Percentiles rank a stretch among this genome's conserved stretches.
Conservation (phyloP, 305 asterid species). For the Stenogyne calaminthoides region DNA sequence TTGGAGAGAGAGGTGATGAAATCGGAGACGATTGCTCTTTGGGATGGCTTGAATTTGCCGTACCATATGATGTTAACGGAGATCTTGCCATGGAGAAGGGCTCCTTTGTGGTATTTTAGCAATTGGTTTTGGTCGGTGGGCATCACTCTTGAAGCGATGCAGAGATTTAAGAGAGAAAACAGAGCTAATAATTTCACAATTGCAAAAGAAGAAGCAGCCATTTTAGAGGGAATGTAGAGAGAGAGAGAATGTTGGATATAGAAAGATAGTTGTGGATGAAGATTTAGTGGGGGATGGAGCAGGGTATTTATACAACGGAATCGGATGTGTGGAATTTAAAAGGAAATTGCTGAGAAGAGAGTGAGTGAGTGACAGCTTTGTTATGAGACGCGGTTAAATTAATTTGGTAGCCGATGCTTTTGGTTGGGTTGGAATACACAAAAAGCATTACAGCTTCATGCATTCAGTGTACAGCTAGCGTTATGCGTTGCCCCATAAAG, state of each 20-base stretch:
- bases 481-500: conserved; percentile 23
- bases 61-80: conserved; percentile 65
- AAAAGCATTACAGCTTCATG: conserved; percentile 47
- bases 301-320: conserved; percentile 37
- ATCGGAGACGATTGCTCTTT: conserved; percentile 60
- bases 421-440: neutral
- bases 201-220: conserved; percentile 33
- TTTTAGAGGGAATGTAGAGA: neutral
- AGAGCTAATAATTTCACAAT: conserved; percentile 30
- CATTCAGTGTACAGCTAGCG: conserved; percentile 29
- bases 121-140: conserved; percentile 35
- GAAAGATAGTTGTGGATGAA: neutral
- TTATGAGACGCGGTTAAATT: neutral
- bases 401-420: conserved; percentile 30
- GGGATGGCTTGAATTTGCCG: conserved; percentile 68
- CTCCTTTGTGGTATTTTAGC: conserved; percentile 62
- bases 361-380: neutral
- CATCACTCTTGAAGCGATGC: conserved; percentile 35
- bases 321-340: neutral
- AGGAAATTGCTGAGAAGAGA: conserved; percentile 25
- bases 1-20: conserved; percentile 49
- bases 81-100: conserved; percentile 57
- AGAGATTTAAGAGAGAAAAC: conserved; percentile 31
- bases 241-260: neutral
- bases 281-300: neutral